phyloP scores from a whole-genome alignment of 2,329 filamentous ascomycete genomes.

The Fusarium nodosum region DNA sequence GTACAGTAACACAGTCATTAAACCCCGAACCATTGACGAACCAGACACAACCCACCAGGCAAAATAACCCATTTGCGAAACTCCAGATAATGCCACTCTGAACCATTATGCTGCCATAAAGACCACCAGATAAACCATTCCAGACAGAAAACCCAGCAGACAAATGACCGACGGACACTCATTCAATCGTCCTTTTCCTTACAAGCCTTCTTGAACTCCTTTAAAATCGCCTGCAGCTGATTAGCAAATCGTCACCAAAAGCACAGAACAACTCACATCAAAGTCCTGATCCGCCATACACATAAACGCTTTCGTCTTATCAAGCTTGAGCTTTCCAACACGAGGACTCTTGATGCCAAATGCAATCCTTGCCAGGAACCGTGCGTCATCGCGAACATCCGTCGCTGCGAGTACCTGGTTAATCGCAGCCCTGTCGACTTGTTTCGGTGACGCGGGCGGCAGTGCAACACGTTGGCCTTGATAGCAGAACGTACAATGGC shows the following conservation, averaged over 20 bases:
- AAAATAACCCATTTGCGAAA: background rate
- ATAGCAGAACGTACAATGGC: constrained; percentile 65
- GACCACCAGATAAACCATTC: background rate
- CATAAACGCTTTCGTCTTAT: constrained; percentile 61
- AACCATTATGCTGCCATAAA: background rate
- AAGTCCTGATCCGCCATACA: constrained; percentile 69
- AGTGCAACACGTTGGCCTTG: constrained; percentile 54
- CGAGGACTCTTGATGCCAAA: constrained; percentile 73
- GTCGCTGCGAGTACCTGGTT: constrained; percentile 59
- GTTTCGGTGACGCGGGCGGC: constrained; percentile 55
- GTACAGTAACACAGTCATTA: background rate
- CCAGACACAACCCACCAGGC: background rate
- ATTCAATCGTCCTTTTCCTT: constrained; percentile 29
- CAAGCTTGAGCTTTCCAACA: constrained; percentile 63
- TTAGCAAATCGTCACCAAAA: constrained; percentile 9
- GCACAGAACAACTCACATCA: constrained; percentile 51
- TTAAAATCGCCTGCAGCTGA: constrained; percentile 32
- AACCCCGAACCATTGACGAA: background rate
- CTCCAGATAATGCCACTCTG: background rate
- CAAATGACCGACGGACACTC: background rate
- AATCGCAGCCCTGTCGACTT: constrained; percentile 59
- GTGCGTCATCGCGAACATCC: constrained; percentile 66
- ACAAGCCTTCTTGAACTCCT: constrained; percentile 44
- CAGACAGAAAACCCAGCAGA: background rate
- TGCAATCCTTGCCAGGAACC: constrained; percentile 70